phyloP scores from a whole-genome alignment of 768 basidiomycete species.

The Suillus occidentalis region DNA sequence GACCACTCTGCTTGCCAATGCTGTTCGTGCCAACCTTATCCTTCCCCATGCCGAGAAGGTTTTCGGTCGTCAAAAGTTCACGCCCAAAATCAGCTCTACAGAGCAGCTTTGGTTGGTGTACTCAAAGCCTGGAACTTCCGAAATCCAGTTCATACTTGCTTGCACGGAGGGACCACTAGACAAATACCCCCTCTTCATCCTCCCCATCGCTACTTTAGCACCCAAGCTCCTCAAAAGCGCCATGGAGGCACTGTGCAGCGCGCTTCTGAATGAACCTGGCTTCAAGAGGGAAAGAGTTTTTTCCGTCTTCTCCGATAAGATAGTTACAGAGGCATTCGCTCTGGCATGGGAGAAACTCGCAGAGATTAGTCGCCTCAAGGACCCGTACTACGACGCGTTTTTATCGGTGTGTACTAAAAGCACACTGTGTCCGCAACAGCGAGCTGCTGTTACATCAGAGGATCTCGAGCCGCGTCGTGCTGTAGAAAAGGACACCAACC shows the following conservation, averaged over 20 bases:
- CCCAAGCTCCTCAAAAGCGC: slow-evolving; percentile 38
- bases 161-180: slow-evolving; percentile 57
- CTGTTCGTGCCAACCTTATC: slow-evolving; percentile 40
- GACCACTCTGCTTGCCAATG: slow-evolving; percentile 27
- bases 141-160: slow-evolving; percentile 55
- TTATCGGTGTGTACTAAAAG: slow-evolving; percentile 53
- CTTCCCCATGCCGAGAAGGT: slow-evolving; percentile 39
- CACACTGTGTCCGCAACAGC: slow-evolving; percentile 32
- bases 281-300: slow-evolving; percentile 43
- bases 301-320: slow-evolving; percentile 61
- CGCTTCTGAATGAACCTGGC: slow-evolving; percentile 28
- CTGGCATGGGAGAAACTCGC: slow-evolving; percentile 49
- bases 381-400: slow-evolving; percentile 64
- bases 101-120: slow-evolving; percentile 35
- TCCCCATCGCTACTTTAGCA: slow-evolving; percentile 41
- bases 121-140: slow-evolving; percentile 14
- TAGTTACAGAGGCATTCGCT: slow-evolving; percentile 47
- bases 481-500: slow-evolving; percentile 26
- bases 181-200: slow-evolving; percentile 65
- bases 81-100: not conserved
- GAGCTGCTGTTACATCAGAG: not conserved
- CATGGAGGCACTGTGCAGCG: slow-evolving; percentile 36
- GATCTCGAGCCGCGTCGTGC: slow-evolving; percentile 37
- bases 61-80: not conserved
- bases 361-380: slow-evolving; percentile 33